Evolutionary conservation across 169 alveolate genomes (phyloP), one percentile per base, ranked within the genome.

Genomic region (Besnoitia besnoiti): DNA sequence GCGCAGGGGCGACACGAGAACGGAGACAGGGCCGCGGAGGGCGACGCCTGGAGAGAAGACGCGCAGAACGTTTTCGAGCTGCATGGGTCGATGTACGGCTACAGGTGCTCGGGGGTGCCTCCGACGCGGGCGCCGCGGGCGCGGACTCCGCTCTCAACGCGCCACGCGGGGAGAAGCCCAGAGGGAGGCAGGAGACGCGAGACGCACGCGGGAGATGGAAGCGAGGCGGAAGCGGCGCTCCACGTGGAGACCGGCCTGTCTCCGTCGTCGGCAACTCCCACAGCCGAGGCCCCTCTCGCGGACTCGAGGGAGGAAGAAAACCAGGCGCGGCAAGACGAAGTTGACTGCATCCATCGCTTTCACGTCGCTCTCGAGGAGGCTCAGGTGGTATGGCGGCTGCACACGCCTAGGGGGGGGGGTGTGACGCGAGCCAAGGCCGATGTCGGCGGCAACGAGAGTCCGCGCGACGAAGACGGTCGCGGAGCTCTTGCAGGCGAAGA

Each of bases 41-140:
- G n/a, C n/a, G n/a, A n/a, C n/a, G n/a, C n/a, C n/a, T n/a, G n/a
- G n/a, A n/a, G 59, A 16, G 59, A 49, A 55, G 67, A 16, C 12
- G 67, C 12, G 44, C 10, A 35, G 80, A 30, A 35, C 80, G 24
- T 67, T 1, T 67, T 16, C 44, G 80, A 67, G 44, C 80, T 67
- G 39, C 80, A 67, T 16, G 80, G 80, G 8, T 67, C 47, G 30
- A 67, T 67, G 40, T 67, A 67, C 80, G n/a, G 80, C 80, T 67
- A 67, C 80, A 30, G 80, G 24, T 67, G 80, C 80, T 67, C 80
- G 21, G 80, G 80, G 39, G 40, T 67, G 42, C 44, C n/a, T 35
- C 44, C 80, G 0, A 8, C 80, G 44, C 19, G 30, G 19, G 62
- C 62, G 19, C 30, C 62, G 62, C n/a, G n/a, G n/a, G n/a, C n/a